phyloP scores from a whole-genome alignment of 2,329 filamentous ascomycete species.

The Fusarium sp. region DNA sequence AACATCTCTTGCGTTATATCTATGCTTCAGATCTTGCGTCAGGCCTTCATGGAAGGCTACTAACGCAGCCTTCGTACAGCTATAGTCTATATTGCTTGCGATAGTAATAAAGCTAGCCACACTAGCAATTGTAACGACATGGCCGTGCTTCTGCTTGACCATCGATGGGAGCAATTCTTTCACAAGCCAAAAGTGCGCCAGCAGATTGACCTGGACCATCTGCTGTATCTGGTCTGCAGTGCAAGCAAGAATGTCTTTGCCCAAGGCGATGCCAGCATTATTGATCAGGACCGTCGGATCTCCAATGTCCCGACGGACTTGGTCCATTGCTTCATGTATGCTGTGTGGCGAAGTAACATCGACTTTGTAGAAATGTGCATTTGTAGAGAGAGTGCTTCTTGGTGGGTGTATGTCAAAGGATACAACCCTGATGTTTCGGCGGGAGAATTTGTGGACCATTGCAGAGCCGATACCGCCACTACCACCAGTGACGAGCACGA shows the following conservation, averaged over 20 bases:
- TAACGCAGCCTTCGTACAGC: neutral
- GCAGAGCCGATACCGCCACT: neutral
- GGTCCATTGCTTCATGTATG: neutral
- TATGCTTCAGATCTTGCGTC: neutral
- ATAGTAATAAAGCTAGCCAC: neutral
- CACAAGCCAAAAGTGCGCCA: neutral
- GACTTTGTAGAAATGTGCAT: neutral
- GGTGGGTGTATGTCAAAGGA: neutral
- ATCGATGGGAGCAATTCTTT: neutral
- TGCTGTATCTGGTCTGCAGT: neutral
- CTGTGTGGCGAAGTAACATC: neutral
- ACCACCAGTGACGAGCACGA: neutral
- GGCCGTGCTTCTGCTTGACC: neutral
- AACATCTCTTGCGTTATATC: neutral
- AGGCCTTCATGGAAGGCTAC: neutral
- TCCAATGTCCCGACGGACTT: neutral
- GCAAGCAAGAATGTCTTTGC: neutral
- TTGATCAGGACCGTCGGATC: neutral
- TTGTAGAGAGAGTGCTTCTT: rapidly evolving
- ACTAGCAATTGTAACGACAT: neutral
- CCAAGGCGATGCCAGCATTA: neutral
- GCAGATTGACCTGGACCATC: neutral
- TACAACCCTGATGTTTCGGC: neutral
- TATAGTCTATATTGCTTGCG: neutral
- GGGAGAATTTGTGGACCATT: neutral